These are phyloP conservation scores for Aegilops bicornis DNA, from an alignment of 176 grass and related monocot species.

Conservation along the genomic window DNA sequence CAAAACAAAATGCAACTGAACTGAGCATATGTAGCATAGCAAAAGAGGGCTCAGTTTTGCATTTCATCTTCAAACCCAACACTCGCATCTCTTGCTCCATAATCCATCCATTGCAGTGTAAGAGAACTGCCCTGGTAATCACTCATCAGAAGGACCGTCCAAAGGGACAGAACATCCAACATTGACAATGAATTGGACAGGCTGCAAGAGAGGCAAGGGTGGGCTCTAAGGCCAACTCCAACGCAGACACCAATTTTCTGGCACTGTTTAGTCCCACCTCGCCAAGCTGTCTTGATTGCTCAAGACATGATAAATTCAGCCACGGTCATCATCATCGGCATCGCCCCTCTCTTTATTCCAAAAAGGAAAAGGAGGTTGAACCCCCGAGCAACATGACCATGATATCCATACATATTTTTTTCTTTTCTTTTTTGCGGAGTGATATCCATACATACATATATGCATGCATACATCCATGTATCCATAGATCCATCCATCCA, in stretches of 20 bases:
- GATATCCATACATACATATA: no score
- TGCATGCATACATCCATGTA: no score
- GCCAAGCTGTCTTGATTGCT: not conserved
- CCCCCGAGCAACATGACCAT: no score
- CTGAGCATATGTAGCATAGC: not conserved
- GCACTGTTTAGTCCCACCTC: not conserved
- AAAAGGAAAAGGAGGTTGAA: no score
- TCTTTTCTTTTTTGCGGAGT: no score
- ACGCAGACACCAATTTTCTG: no score
- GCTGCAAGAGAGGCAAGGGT: not conserved
- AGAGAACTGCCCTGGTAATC: not conserved
- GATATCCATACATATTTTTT: no score
- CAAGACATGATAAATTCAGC: not conserved
- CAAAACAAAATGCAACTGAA: no score
- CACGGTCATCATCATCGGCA: not conserved
- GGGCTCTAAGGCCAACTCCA: no score
- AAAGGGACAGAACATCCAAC: not conserved
- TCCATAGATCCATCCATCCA: not conserved
- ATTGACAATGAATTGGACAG: not conserved
- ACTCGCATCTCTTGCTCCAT: not conserved
- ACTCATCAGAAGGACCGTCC: constrained; percentile 26
- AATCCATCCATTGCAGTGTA: not conserved
- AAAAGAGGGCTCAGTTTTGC: constrained; percentile 21
- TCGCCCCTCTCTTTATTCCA: no score
- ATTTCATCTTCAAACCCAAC: not conserved